phyloP scores from a whole-genome alignment of 169 alveolate species.

The Toxoplasma gondii region DNA sequence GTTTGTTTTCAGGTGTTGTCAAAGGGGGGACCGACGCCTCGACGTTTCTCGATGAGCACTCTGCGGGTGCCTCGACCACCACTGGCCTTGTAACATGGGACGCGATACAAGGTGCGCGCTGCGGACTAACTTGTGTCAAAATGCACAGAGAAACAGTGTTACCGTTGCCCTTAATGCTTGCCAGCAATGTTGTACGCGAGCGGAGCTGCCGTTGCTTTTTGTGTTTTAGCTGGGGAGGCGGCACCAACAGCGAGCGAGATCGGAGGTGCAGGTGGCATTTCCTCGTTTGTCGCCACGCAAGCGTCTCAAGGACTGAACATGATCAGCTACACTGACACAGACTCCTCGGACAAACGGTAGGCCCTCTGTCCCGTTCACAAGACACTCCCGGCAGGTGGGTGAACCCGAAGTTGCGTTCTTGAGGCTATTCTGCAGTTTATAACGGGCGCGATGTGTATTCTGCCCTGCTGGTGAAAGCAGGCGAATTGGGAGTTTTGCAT shows the following conservation, averaged over 20 bases:
- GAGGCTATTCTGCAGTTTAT: too few relatives aligned
- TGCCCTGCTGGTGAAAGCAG: too few relatives aligned
- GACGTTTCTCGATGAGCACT: background rate
- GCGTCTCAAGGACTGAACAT: background rate
- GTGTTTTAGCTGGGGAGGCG: background rate
- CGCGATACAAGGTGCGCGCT: background rate
- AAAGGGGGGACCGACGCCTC: background rate
- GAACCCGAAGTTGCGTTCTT: too few relatives aligned
- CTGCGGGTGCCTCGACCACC: background rate
- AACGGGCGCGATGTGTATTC: too few relatives aligned
- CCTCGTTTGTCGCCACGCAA: background rate
- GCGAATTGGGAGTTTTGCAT: too few relatives aligned
- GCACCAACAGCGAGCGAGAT: conserved; percentile 9
- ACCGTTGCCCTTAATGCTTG: background rate
- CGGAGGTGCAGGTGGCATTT: conserved; percentile 21
- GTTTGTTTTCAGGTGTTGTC: background rate
- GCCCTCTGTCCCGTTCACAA: background rate
- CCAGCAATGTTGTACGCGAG: background rate
- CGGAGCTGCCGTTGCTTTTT: background rate
- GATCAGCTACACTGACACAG: conserved; percentile 27
- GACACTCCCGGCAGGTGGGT: too few relatives aligned
- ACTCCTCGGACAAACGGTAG: background rate
- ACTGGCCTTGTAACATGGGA: background rate
- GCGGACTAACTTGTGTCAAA: background rate
- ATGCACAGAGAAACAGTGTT: too few relatives aligned